These are phyloP conservation scores for Coemansia sp. DNA, from an alignment of 192 early-diverging fungal genomes.

Conservation along the genomic window DNA sequence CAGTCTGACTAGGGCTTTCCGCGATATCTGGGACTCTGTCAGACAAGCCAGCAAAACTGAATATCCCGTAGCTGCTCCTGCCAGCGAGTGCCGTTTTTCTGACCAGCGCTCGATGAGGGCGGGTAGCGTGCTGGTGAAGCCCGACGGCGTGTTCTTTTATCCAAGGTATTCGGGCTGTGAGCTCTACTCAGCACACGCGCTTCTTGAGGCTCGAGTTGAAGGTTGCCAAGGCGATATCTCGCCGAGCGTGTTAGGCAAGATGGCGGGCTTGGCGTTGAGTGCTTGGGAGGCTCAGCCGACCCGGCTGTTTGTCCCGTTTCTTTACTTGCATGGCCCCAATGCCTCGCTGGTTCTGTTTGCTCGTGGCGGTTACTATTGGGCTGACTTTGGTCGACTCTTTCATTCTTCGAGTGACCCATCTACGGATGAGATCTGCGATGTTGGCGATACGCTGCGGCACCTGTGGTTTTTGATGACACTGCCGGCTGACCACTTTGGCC, in stretches of 20 bases:
- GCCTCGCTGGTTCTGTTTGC: neutral
- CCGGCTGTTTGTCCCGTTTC: neutral
- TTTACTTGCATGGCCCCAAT: neutral
- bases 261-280: neutral
- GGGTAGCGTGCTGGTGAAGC: neutral
- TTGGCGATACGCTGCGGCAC: neutral
- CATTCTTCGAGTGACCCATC: neutral
- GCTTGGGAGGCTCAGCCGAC: conserved; percentile 10
- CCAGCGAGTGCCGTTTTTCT: neutral
- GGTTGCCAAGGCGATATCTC: neutral
- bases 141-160: neutral
- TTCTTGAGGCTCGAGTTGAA: neutral
- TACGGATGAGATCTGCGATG: neutral
- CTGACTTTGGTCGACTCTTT: neutral
- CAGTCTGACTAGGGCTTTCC: neutral
- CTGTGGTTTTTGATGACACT: neutral
- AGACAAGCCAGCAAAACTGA: neutral
- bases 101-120: neutral
- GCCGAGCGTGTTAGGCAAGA: neutral
- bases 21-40: neutral
- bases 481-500: neutral
- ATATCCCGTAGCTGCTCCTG: neutral
- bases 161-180: neutral
- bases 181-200: neutral
- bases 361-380: neutral